Evolutionary conservation across 2,329 filamentous ascomycete genomes (phyloP).

Genomic region (Aspergillus sp.): DNA sequence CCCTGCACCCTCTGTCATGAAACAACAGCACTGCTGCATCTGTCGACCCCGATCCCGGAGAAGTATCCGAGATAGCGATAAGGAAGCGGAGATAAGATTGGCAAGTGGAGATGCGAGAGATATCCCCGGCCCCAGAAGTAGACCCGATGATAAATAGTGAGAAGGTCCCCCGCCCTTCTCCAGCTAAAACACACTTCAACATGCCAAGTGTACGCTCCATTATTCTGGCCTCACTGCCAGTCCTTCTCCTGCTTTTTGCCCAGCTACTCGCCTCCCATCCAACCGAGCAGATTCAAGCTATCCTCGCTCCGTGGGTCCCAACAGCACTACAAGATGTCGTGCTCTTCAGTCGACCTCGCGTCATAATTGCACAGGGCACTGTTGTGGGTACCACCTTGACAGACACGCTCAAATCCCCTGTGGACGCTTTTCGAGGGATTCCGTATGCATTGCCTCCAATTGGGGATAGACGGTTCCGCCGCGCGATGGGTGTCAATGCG

Average conservation of each 20-base stretch:
- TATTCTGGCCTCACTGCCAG: not conserved
- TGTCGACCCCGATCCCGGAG: not conserved
- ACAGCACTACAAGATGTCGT: not conserved
- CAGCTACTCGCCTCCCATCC: not conserved
- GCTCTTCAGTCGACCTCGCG: constrained; percentile 9
- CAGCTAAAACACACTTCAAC: not conserved
- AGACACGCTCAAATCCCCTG: constrained; percentile 25
- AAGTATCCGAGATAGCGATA: not conserved
- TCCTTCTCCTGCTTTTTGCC: not conserved
- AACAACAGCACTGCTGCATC: no score
- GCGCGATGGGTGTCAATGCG: constrained; percentile 30
- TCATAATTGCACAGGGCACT: constrained; percentile 31
- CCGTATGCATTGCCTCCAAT: constrained; percentile 13
- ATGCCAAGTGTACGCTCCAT: not conserved
- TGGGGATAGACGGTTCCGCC: constrained; percentile 14
- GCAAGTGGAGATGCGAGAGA: not conserved
- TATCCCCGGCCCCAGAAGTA: not conserved
- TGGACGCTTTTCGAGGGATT: constrained; percentile 44
- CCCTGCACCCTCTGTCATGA: no score
- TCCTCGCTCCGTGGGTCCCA: not conserved
- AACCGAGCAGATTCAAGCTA: not conserved
- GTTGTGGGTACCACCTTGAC: constrained; percentile 31
- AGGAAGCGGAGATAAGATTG: not conserved
- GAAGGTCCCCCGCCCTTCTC: not conserved
- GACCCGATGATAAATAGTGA: not conserved